These are phyloP conservation scores for Toxoplasma gondii DNA, from an alignment of 169 alveolate genomes.

Conservation along the genomic window DNA sequence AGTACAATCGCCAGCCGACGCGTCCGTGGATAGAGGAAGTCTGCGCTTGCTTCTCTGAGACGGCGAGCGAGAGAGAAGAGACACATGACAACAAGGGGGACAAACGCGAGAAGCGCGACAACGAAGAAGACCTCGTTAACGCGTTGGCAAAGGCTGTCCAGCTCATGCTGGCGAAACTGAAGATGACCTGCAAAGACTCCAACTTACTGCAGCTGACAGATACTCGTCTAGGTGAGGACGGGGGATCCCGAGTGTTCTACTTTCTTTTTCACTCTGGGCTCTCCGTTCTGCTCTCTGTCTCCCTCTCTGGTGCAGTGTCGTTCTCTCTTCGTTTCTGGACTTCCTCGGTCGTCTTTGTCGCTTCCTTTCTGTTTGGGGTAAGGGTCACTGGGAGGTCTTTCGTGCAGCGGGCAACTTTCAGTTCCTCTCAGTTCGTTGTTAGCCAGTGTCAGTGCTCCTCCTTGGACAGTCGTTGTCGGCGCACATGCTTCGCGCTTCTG, in stretches of 20 bases:
- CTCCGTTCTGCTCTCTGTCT: not conserved
- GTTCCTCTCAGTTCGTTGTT: too few species aligned
- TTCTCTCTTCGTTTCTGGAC: not conserved
- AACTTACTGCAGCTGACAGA: conserved; percentile 32
- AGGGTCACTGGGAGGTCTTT: too few species aligned
- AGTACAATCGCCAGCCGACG: not conserved
- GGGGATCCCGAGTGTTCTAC: not conserved
- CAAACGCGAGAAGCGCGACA: not conserved
- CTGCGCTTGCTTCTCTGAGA: not conserved
- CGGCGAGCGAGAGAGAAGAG: not conserved
- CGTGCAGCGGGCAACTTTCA: too few species aligned
- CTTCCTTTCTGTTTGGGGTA: too few species aligned
- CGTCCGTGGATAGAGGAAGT: conserved; percentile 2
- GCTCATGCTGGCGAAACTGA: not conserved
- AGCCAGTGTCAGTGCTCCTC: not conserved
- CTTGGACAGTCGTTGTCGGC: not conserved
- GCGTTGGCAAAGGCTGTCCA: not conserved
- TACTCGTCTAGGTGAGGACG: conserved; percentile 21
- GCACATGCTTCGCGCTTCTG: not conserved
- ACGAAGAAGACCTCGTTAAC: not conserved
- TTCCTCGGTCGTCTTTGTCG: not conserved
- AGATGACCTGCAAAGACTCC: conserved; percentile 16
- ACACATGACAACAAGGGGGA: not conserved
- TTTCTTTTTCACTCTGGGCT: not conserved
- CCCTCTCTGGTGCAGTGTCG: not conserved